Evolutionary conservation across 441 rosid genomes (phyloP), one percentile per base, ranked within the genome.

Genomic region (Sinapis alba): DNA sequence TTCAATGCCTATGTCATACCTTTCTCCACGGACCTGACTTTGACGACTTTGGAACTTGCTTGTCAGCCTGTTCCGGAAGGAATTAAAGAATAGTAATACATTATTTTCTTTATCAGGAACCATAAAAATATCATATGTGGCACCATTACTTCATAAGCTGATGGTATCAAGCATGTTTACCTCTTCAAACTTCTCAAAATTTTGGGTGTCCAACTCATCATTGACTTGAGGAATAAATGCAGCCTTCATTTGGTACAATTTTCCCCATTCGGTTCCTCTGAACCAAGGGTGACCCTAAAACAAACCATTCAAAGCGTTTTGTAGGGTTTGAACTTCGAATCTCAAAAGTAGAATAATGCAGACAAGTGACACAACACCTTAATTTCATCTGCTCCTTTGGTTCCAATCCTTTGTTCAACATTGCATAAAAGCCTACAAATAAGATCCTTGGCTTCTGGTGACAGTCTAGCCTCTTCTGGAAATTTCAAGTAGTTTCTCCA

Each of bases 1-100:
- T 24, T 24, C 27, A 7, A 30, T 30, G 2, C 9, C 34, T 30
- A 30, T 30, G 1, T 1, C 41, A 34, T 34, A 89, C 99, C 98
- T 95, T 93, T 83, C 99, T 91, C 98, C 99, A 93, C 59, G 99
- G 98, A 80, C 97, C 99, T 69, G 99, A 82, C 84, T 81, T 93
- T 70, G 96, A 19, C 15, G 97, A 86, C 68, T 90, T 82, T 57
- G 84, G 89, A 74, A 86, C 82, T 84, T 88, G 92, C 80, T 76
- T 87, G 80, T 90, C 96, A 61, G 80, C 82, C 99, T 95, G 77
- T 79, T 78, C 32, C 84, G 84, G n/a, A 77, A 69, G 68, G 63
- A 70, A 78, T 72, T 45, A 68, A 51, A 67, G 67, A 77, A 57
- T 24, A 27, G 62, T 41, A 38, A 61, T 68, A 68, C 59, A 65